Evolutionary conservation across 768 basidiomycete species (phyloP).

Genomic region (Tylopilus plumbeoviolaceoides): DNA sequence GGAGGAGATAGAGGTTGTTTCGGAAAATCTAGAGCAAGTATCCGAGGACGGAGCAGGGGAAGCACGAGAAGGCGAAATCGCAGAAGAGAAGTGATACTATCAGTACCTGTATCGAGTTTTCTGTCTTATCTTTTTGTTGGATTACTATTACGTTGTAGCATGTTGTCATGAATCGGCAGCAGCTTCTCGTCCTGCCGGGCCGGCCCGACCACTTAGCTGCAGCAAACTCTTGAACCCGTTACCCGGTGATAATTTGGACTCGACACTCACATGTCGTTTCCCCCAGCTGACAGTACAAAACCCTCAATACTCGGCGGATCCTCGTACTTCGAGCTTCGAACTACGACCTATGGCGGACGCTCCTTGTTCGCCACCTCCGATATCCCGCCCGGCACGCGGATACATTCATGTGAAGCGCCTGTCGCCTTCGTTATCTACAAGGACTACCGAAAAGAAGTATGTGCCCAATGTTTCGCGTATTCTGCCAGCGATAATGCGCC

Average conservation of each 20-base stretch:
- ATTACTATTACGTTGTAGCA: not conserved
- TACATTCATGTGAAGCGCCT: slow-evolving; percentile 45
- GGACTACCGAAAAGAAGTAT: slow-evolving; percentile 64
- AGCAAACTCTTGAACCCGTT: no score
- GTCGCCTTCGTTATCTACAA: slow-evolving; percentile 57
- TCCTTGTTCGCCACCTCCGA: slow-evolving; percentile 45
- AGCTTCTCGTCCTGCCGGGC: not conserved
- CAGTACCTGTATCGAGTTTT: not conserved
- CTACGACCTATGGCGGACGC: slow-evolving; percentile 48
- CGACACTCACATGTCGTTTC: slow-evolving; percentile 11
- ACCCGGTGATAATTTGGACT: not conserved
- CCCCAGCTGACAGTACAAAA: not conserved
- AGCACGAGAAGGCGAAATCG: slow-evolving; percentile 8
- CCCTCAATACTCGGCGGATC: not conserved
- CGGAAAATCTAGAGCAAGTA: not conserved
- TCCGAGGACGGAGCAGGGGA: not conserved
- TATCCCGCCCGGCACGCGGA: slow-evolving; percentile 40
- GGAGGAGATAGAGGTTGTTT: slow-evolving; percentile 8
- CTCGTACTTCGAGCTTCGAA: slow-evolving; percentile 20
- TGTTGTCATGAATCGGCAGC: not conserved
- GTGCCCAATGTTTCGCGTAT: slow-evolving; percentile 61
- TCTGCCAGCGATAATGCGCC: slow-evolving; percentile 31
- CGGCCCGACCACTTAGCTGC: no score
- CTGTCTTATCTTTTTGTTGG: not conserved
- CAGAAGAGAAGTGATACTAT: not conserved